Evolutionary conservation across 75 land plant species (phyloP).

Genomic region (Chamaecyparis obtusa): DNA sequence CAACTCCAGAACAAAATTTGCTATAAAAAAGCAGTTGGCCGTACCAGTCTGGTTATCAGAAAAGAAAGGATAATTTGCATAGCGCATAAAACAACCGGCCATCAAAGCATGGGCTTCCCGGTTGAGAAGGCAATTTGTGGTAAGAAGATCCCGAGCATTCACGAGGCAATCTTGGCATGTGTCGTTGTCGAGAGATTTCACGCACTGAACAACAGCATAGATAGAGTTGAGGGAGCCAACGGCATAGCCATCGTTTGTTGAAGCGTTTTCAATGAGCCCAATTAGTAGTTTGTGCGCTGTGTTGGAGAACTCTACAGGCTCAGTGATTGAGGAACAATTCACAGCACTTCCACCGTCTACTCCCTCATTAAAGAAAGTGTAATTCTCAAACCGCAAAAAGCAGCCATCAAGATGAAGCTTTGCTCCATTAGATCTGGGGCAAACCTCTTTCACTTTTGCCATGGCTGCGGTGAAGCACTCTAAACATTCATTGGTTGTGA

Average conservation of each 20-base stretch:
- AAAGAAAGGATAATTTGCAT: conserved; percentile 17
- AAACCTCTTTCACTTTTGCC: background rate
- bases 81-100: conserved; percentile 42
- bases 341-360: background rate
- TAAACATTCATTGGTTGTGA: too few species aligned
- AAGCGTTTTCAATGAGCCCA: conserved; percentile 21
- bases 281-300: background rate
- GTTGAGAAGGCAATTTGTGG: conserved; percentile 15
- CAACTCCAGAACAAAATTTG: background rate
- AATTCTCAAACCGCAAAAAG: conserved; percentile 33
- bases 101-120: conserved; percentile 26
- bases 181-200: conserved; percentile 13
- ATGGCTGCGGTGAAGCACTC: too few species aligned
- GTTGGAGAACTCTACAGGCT: background rate
- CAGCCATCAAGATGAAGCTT: conserved; percentile 37
- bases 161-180: conserved; percentile 21
- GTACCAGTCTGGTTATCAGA: background rate
- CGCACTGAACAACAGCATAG: conserved; percentile 34
- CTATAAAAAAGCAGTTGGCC: background rate
- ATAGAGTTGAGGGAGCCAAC: conserved; percentile 14
- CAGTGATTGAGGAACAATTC: background rate
- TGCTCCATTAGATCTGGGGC: conserved; percentile 12
- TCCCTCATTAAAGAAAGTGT: conserved; percentile 26
- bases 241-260: conserved; percentile 20
- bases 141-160: background rate